These are phyloP conservation scores for Pelargonium australe DNA, from an alignment of 441 rosid genomes.

Conservation along the genomic window DNA sequence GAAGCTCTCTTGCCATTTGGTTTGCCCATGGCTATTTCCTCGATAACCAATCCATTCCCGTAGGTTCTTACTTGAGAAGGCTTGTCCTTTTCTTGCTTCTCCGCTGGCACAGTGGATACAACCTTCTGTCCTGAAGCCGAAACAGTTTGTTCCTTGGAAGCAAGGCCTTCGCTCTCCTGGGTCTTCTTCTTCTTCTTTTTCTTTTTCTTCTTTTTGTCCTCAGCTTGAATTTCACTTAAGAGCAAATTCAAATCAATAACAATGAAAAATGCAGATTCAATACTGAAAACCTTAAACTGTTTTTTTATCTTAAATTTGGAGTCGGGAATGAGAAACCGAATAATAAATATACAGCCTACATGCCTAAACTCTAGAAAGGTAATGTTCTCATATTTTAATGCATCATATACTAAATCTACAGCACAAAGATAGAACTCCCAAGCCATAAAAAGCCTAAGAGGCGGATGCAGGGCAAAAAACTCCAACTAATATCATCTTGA, in stretches of 20 bases:
- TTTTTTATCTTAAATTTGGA: not conserved
- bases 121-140: conserved; percentile 28
- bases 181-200: conserved; percentile 52
- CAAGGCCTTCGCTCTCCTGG: conserved; percentile 31
- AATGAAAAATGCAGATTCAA: not conserved
- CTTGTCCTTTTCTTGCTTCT: conserved; percentile 34
- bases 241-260: not conserved
- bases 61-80: conserved; percentile 60
- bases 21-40: conserved; percentile 77
- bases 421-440: too few species aligned
- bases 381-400: too few species aligned
- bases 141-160: conserved; percentile 16
- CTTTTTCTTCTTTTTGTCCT: conserved; percentile 52
- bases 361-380: not conserved
- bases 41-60: conserved; percentile 73
- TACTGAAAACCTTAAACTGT: not conserved
- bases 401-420: too few species aligned
- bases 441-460: too few species aligned
- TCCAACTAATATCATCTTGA: too few species aligned
- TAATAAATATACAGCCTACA: not conserved
- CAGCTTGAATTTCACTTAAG: conserved; percentile 34
- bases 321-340: not conserved
- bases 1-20: conserved; percentile 83
- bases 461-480: too few species aligned
- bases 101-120: conserved; percentile 27